A percentile compares a stretch with the other conserved stretches of the same genome.
Conservation (phyloP, 148 eudicot species). For the Rhododendron griersonianum region DNA sequence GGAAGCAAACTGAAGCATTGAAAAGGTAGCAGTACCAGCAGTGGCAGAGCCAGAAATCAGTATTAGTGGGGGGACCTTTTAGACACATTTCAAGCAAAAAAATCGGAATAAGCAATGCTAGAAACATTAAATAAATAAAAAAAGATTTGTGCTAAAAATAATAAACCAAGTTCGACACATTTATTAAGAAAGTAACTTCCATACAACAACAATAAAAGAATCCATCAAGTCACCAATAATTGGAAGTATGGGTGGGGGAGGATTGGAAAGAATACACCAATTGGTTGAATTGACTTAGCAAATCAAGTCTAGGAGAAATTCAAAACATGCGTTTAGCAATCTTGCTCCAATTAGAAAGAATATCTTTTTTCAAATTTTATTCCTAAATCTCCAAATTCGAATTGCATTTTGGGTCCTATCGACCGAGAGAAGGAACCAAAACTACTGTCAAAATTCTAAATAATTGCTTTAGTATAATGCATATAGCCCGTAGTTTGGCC, state of each 20-base stretch:
- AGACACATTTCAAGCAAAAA: no score
- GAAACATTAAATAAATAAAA: no score
- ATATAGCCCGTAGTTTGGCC: neutral
- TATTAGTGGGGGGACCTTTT: neutral
- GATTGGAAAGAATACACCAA: neutral
- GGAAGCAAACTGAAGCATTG: neutral
- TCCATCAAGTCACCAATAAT: neutral
- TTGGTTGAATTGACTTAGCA: neutral
- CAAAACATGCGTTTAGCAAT: neutral
- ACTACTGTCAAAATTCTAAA: no score
- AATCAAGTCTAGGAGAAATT: neutral
- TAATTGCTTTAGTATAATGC: neutral
- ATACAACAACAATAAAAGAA: no score
- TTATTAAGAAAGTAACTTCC: no score
- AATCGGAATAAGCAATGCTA: neutral
- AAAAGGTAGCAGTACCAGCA: neutral
- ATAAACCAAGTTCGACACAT: neutral
- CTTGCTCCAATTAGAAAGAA: no score
- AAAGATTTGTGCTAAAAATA: neutral
- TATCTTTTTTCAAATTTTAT: no score
- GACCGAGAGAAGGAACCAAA: neutral
- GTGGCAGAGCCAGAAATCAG: neutral
- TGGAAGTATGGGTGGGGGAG: no score
- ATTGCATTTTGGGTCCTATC: no score
- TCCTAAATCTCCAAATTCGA: no score